Percentiles rank a stretch among this genome's conserved stretches.
phyloP scores from a whole-genome alignment of 495 filamentous ascomycete species.

The Jackrogersella minutella region DNA sequence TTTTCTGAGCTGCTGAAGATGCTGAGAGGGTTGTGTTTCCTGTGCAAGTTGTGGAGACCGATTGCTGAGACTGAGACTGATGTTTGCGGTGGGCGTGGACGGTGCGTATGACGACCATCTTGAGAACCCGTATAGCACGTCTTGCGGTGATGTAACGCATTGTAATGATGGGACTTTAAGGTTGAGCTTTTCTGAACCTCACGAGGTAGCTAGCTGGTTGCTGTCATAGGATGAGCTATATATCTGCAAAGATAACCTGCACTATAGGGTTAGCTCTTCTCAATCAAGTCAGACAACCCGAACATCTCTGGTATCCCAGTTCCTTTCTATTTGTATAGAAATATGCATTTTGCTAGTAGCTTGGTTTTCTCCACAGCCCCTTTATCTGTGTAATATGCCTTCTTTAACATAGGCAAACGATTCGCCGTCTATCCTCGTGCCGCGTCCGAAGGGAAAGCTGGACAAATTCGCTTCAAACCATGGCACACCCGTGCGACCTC shows the following conservation, averaged over 20 bases:
- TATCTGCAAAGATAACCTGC: background rate
- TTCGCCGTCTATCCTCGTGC: conserved; percentile 9
- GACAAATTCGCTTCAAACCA: background rate
- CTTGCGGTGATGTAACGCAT: conserved; percentile 19
- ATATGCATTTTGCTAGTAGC: background rate
- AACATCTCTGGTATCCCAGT: background rate
- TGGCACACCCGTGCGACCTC: background rate
- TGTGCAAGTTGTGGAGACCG: background rate
- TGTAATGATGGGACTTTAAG: background rate
- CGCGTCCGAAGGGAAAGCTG: conserved; percentile 8
- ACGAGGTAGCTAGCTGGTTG: background rate
- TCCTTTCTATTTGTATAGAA: background rate
- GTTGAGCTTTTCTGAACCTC: background rate
- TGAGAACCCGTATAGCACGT: conserved; percentile 15
- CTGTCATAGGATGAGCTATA: background rate
- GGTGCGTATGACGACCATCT: conserved; percentile 8
- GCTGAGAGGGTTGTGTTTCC: background rate
- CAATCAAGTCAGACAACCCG: background rate
- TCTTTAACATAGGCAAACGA: background rate
- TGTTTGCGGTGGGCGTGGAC: background rate
- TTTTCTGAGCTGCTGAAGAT: conserved; percentile 25
- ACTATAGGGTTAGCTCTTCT: background rate
- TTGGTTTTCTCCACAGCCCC: background rate
- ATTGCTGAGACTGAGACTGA: background rate
- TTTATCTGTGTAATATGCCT: background rate